Conservation (phyloP, 495 filamentous ascomycete species). For the Wilcoxina mikolae region DNA sequence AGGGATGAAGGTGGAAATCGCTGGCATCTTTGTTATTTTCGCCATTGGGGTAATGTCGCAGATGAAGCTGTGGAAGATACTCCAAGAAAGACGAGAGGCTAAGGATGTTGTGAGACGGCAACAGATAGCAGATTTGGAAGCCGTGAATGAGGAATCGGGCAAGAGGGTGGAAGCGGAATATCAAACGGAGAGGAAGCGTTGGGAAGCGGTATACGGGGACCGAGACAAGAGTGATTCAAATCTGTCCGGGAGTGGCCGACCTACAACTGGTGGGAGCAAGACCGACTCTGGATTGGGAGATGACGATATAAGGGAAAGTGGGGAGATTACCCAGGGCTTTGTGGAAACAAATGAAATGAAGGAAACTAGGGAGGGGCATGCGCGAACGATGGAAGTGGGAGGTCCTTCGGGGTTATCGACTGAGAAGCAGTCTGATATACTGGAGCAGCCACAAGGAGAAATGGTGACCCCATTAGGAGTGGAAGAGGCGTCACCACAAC, state of each 20-base stretch:
- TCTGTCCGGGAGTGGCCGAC: conserved; percentile 19
- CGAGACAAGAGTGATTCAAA: conserved; percentile 15
- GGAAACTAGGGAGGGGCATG: conserved; percentile 25
- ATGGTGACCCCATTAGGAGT: not conserved
- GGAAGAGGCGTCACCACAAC: not conserved
- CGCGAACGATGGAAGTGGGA: conserved; percentile 32
- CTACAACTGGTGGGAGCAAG: conserved; percentile 22
- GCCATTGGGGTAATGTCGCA: conserved; percentile 69
- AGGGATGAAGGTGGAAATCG: conserved; percentile 74
- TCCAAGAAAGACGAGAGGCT: conserved; percentile 53
- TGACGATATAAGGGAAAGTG: conserved; percentile 25
- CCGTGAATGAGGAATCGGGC: conserved; percentile 55
- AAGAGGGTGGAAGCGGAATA: conserved; percentile 53
- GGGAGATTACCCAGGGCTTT: conserved; percentile 31
- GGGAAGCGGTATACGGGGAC: conserved; percentile 68
- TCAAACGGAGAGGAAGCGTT: conserved; percentile 50
- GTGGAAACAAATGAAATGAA: conserved; percentile 28
- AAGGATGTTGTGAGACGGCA: conserved; percentile 43
- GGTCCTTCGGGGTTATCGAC: conserved; percentile 3
- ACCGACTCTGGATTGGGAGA: conserved; percentile 25
- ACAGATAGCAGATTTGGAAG: conserved; percentile 45
- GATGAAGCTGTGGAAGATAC: conserved; percentile 73
- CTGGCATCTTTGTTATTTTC: conserved; percentile 57
- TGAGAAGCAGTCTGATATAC: not conserved
- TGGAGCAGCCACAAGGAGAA: not conserved